Percentiles rank a stretch among this genome's conserved stretches.
These are phyloP conservation scores for Xylaria bambusicola DNA, from an alignment of 495 filamentous ascomycete genomes.

Conservation along the genomic window DNA sequence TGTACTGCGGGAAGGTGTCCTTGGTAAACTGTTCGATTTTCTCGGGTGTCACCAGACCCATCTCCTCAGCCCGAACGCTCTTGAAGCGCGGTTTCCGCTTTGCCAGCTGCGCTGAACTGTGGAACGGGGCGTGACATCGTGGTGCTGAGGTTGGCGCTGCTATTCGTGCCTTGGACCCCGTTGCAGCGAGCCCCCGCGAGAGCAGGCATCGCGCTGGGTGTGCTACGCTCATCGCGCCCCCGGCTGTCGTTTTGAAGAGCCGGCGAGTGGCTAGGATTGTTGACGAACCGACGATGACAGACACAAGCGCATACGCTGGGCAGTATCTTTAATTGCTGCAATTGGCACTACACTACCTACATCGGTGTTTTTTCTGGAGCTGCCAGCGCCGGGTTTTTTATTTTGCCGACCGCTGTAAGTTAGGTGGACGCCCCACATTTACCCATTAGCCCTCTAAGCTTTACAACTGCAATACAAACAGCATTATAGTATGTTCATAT, in stretches of 20 bases:
- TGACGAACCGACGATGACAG: background rate
- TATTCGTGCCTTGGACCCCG: conserved; percentile 6
- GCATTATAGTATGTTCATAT: too few relatives aligned
- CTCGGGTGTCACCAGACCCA: conserved; percentile 42
- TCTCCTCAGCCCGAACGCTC: conserved; percentile 45
- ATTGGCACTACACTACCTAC: conserved; percentile 22
- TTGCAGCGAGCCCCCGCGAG: conserved; percentile 31
- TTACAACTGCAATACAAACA: too few relatives aligned
- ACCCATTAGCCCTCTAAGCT: too few relatives aligned
- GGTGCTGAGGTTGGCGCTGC: conserved; percentile 22
- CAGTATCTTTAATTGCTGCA: conserved; percentile 12
- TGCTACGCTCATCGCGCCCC: conserved; percentile 38
- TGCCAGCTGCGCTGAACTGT: conserved; percentile 46
- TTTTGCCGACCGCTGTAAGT: conserved; percentile 14
- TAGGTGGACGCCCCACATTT: too few relatives aligned
- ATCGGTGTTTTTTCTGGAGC: conserved; percentile 21
- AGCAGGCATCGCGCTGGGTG: conserved; percentile 36
- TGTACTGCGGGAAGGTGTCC: conserved; percentile 63
- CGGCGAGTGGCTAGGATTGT: conserved; percentile 22
- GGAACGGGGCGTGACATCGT: conserved; percentile 42
- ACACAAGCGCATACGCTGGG: conserved; percentile 20
- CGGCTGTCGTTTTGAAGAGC: conserved; percentile 16
- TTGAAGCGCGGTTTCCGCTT: conserved; percentile 45
- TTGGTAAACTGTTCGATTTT: conserved; percentile 46
- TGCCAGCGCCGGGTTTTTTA: conserved; percentile 12